Evolutionary conservation across 2,329 filamentous ascomycete genomes (phyloP), one percentile per base, ranked within the genome.

Genomic region (Thielaviopsis ethacetica): DNA sequence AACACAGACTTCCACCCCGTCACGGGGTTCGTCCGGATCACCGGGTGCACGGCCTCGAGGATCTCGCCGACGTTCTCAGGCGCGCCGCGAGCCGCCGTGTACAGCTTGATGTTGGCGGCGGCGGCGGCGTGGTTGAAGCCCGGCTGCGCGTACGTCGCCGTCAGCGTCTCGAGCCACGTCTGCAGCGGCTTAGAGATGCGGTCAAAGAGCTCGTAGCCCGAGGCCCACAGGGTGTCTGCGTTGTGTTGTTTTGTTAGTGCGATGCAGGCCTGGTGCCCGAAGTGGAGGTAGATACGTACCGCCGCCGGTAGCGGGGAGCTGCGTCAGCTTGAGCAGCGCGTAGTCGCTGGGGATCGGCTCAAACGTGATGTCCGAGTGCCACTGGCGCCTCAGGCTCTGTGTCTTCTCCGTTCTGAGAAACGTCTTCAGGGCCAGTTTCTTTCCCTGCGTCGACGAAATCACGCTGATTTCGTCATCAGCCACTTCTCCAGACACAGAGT

Each of bases 161-260:
- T 83, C 7, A 85, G 68, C 0, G 68, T 67, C 58, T 85, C 81
- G 27, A 84, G 72, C 67, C 84, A 84, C 24, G 70, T 70, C 60
- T 78, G 79, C 57, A 79, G 78, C 0, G 78, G 71, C 2, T 72
- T 70, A 3, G 78, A 82, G 60, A 86, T 72, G 27, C 80, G 76
- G 65, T 86, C 82, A 64, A 84, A 86, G 13, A 84, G 68, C 63
- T 85, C 82, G 65, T 85, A 85, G 0, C 81, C 81, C 0, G 80
- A 83, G 0, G 82, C 83, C 81, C 82, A 86, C 5, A 86, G 74
- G 0, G 83, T 85, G 67, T 79, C 75, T 75, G 22, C 2, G 24
- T 1, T 3, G 6, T 38, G 53, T 24, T 50, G 21, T n/a, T n/a
- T n/a, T n/a, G n/a, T n/a, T n/a, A n/a, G n/a, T n/a, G n/a, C n/a